Evolutionary conservation across 2,329 filamentous ascomycete genomes (phyloP), one percentile per base, ranked within the genome.

Genomic region (Atkinsonella hypoxylon): DNA sequence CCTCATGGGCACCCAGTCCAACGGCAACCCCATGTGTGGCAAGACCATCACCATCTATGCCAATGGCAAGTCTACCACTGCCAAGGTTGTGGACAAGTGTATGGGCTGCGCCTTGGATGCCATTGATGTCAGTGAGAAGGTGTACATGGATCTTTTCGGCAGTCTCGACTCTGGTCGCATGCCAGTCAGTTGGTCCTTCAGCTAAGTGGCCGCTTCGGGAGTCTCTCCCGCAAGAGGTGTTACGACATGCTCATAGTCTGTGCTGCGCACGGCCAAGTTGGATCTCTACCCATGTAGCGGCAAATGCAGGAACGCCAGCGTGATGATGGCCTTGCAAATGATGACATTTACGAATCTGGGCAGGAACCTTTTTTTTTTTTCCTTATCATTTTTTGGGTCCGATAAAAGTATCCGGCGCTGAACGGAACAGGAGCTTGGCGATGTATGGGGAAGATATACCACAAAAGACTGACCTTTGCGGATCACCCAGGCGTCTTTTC

Each of bases 31-130:
- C 45, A 77, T 80, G 64, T 93, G 88, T 67, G 82, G 81, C 64
- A 77, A 81, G 70, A 79, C 69, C 46, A 77, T 90, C 61, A 81
- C 75, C 56, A 79, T 89, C 69, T 69, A 60, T 40, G 72, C 71
- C 62, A 72, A 75, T 47, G 85, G 85, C 64, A 77, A 77, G 64
- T 74, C 73, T 2, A 64, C 71, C 58, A 71, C 65, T 2, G 86
- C 80, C 54, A 75, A 59, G 3, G 78, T 90, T 54, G 76, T 76
- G 48, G 87, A 93, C 72, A 88, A 87, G 71, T 93, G 87, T 74
- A 77, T 78, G 68, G 82, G 83, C 58, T 93, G 87, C 65, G 60
- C 48, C 46, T 48, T 59, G 34, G 56, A 64, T 40, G 70, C 74
- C 59, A 77, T 89, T 46, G 85, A 89, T 60, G 72, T 84, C 57